These are phyloP conservation scores for Calocera viscosa DNA, from an alignment of 768 basidiomycete species.

Conservation along the genomic window DNA sequence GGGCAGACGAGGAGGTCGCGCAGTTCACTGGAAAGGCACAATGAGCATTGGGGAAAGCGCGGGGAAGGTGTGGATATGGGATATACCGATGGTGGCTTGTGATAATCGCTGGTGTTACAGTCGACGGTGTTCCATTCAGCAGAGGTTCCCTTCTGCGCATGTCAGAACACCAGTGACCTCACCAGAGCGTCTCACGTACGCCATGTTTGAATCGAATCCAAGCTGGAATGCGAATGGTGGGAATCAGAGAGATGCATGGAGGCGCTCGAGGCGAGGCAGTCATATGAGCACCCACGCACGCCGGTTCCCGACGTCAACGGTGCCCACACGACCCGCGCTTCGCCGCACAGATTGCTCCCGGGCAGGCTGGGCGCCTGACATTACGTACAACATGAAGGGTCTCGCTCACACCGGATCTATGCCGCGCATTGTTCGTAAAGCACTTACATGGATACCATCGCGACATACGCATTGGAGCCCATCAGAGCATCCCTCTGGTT, in stretches of 20 bases:
- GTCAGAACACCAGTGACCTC: not conserved
- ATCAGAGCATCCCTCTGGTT: too few relatives aligned
- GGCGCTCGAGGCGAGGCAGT: not conserved
- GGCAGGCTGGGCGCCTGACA: not conserved
- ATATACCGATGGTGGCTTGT: not conserved
- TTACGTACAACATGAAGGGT: not conserved
- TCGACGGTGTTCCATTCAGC: not conserved
- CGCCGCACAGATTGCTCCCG: not conserved
- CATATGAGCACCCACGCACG: not conserved
- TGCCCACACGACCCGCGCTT: not conserved
- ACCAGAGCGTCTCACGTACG: not conserved
- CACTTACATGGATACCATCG: too few relatives aligned
- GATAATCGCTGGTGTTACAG: not conserved
- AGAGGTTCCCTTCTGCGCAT: not conserved
- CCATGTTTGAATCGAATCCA: not conserved
- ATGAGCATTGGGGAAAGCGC: not conserved
- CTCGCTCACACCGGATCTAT: too few relatives aligned
- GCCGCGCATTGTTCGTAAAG: too few relatives aligned
- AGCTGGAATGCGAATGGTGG: too few relatives aligned
- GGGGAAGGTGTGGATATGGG: not conserved
- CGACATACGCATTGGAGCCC: too few relatives aligned
- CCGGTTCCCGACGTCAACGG: not conserved
- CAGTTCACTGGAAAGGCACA: conserved; percentile 42
- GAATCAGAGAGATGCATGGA: not conserved
- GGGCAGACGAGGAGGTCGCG: conserved; percentile 70